These are phyloP conservation scores for Monilinia polystroma DNA, from an alignment of 2,329 filamentous ascomycete genomes.

Conservation along the genomic window DNA sequence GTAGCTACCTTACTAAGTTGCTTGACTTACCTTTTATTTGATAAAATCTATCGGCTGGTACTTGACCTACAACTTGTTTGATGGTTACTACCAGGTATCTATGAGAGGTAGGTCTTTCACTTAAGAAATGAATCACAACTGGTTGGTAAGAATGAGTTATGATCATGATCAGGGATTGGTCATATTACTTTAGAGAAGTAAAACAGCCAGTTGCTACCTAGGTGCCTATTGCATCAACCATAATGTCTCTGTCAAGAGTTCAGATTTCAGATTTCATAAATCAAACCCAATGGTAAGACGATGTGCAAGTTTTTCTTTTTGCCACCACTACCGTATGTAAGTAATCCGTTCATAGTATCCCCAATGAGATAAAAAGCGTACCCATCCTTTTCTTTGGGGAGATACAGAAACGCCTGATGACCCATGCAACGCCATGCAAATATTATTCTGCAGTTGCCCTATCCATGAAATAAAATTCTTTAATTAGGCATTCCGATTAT, in stretches of 20 bases:
- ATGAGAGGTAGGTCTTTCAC: too few species aligned
- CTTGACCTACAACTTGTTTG: background rate
- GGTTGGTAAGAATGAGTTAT: too few species aligned
- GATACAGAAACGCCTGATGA: conserved; percentile 22
- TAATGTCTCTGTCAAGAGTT: background rate
- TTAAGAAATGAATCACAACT: too few species aligned
- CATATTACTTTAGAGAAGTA: too few species aligned
- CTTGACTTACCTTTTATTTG: background rate
- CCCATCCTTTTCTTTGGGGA: conserved; percentile 10
- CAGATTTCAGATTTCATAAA: conserved; percentile 1
- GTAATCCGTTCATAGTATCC: conserved; percentile 15
- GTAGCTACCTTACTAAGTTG: background rate
- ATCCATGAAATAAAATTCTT: conserved; percentile 32
- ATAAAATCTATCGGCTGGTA: background rate
- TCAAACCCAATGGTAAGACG: conserved; percentile 17
- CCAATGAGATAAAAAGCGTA: conserved; percentile 16
- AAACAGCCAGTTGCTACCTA: conserved; percentile 1
- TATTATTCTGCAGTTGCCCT: conserved; percentile 18
- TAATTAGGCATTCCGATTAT: conserved; percentile 37
- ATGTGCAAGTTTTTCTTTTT: conserved; percentile 1
- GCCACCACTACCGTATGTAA: conserved; percentile 6
- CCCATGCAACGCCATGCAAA: conserved; percentile 24
- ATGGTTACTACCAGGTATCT: too few species aligned
- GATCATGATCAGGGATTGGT: background rate
- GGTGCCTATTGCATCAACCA: background rate